Conservation (phyloP, 1,139 yeast genomes). For the Hyphopichia buzzinii region DNA sequence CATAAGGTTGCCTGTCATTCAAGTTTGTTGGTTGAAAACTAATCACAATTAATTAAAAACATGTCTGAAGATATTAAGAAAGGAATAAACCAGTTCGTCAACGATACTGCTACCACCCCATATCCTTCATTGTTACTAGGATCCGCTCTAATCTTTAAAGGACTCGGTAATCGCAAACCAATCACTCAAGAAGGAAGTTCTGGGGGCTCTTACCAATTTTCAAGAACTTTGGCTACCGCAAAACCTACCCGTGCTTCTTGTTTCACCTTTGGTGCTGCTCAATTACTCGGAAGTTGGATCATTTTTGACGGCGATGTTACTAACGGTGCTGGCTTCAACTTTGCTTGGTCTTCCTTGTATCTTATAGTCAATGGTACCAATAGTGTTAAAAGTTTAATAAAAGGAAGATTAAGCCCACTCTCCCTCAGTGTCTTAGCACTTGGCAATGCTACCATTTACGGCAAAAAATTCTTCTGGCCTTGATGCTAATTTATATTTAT, state of each 20-base stretch:
- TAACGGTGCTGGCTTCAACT: conserved; percentile 84
- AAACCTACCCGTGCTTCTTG: conserved; percentile 41
- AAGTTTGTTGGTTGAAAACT: too few relatives aligned
- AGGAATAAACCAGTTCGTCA: conserved; percentile 9
- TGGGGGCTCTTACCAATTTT: conserved; percentile 30
- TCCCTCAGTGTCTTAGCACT: conserved; percentile 57
- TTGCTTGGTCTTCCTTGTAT: conserved; percentile 86
- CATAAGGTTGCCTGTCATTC: too few relatives aligned
- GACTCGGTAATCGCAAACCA: conserved; percentile 28
- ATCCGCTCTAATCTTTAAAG: conserved; percentile 41
- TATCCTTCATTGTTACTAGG: conserved; percentile 52
- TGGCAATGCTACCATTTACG: conserved; percentile 65
- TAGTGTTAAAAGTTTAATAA: conserved; percentile 42
- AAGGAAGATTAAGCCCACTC: conserved; percentile 56
- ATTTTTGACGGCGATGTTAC: conserved; percentile 75
- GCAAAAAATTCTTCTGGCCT: conserved; percentile 62
- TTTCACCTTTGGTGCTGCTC: conserved; percentile 61
- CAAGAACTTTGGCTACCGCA: conserved; percentile 23
- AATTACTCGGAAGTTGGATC: conserved; percentile 79
- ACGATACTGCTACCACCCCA: conserved; percentile 45
- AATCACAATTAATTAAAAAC: too few relatives aligned
- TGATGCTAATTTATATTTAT: neutral
- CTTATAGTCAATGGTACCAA: conserved; percentile 70
- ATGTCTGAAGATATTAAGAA: neutral
- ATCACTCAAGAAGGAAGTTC: conserved; percentile 22